Base-by-base conservation (phyloP, 2,329 filamentous ascomycete genomes). In the Cercospora nicotianae region DNA sequence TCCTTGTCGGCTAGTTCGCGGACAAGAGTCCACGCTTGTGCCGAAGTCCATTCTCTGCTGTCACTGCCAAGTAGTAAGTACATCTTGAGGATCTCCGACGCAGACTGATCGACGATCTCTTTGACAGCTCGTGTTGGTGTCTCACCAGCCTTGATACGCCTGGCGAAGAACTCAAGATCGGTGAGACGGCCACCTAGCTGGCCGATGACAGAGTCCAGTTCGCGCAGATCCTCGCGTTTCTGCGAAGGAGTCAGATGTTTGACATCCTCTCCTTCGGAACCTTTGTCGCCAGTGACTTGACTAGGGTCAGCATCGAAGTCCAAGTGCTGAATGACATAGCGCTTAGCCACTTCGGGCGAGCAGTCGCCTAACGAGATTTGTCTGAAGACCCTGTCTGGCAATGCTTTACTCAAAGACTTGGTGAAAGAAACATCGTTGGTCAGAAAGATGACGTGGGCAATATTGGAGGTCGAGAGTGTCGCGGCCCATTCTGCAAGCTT, bases 381-480 rank as follows among this genome's bases (percentile, higher is more conserved):
- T 64, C 92, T 89, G 83, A 98, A 96, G 12, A 97, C 91, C 28
- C 95, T 88, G 75, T 97, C 94, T 0, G 95, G 95, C 20, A 99
- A 85, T 0, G 93, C 91, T 77, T 93, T 95, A 67, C 91, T 89
- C 2, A 98, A 83, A 0, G 92, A 90, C 78, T 98, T 98, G 60
- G 91, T 90, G 80, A 93, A 97, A 0, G 93, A 92, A 0, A 93
- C 87, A 71, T 98, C 94, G 66, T 91, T 93, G 0, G 94, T 97
- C 42, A 99, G 83, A 83, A 98, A 97, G 66, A 99, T 90, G 66
- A 98, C 93, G 78, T 98, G 95, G 0, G 94, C 94, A 53, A 96
- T 86, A 72, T 97, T 97, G 63, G 90, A 90, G 57, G 92, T 92
- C 0, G 95, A 94, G 30, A 97, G 82, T 1, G 89, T 85, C 3